phyloP scores from a whole-genome alignment of 1,139 yeast genomes.

The Debaryomyces coudertii region DNA sequence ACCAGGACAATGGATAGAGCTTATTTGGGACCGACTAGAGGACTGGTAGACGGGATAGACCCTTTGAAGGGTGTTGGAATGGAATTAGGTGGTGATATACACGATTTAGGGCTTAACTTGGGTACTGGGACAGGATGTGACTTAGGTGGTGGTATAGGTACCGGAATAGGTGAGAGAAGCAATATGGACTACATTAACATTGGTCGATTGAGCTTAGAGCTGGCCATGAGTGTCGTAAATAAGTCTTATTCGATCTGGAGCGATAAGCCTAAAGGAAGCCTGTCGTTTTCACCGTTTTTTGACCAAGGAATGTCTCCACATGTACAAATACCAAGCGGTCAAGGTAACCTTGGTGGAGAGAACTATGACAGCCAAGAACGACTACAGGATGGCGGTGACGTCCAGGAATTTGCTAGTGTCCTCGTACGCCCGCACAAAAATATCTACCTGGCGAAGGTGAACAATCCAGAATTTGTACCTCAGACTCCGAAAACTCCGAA shows the following conservation, averaged over 20 bases:
- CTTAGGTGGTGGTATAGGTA: neutral
- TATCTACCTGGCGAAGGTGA: constrained; percentile 25
- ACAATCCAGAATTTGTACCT: constrained; percentile 31
- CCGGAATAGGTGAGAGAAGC: neutral
- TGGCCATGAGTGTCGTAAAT: neutral
- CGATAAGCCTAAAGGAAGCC: constrained; percentile 12
- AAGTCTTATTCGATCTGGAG: constrained; percentile 15
- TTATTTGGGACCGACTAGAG: neutral
- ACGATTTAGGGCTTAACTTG: neutral
- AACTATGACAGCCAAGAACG: neutral
- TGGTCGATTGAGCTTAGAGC: neutral
- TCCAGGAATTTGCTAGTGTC: neutral
- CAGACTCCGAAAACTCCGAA: neutral
- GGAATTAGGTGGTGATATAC: neutral
- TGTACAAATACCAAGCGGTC: neutral
- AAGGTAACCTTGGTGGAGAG: neutral
- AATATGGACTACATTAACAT: neutral
- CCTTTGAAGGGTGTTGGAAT: neutral
- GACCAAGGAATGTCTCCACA: neutral
- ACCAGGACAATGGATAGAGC: neutral
- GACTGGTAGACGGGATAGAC: neutral
- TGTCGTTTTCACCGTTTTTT: constrained; percentile 13
- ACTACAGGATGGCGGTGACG: neutral
- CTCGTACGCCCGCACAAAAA: constrained; percentile 13
- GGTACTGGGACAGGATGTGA: neutral